Percentiles rank a stretch among this genome's conserved stretches.
Evolutionary conservation across 306 rosid species (phyloP).

Genomic region (Erythrophleum fordii): DNA sequence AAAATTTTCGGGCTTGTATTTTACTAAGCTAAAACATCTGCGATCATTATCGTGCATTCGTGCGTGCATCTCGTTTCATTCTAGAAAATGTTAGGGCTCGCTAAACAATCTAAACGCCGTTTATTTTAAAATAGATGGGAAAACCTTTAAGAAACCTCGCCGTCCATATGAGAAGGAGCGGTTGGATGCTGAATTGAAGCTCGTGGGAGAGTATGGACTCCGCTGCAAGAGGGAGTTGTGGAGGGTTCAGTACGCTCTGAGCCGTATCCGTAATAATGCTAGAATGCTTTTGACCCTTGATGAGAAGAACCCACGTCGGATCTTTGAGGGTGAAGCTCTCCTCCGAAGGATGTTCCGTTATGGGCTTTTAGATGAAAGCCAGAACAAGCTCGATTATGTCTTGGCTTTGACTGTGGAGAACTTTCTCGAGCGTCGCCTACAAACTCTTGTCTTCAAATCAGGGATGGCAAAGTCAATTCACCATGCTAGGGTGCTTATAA

Average conservation of each 20-base stretch:
- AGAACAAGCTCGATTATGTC: conserved; percentile 75
- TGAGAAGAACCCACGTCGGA: conserved; percentile 72
- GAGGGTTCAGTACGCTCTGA: conserved; percentile 72
- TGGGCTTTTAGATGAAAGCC: conserved; percentile 63
- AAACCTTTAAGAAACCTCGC: conserved; percentile 78
- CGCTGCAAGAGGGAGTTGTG: conserved; percentile 71
- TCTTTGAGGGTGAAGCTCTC: conserved; percentile 72
- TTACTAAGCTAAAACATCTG: no score
- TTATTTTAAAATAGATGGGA: conserved; percentile 52
- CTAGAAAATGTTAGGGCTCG: neutral
- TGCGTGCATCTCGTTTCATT: neutral
- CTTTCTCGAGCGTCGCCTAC: conserved; percentile 72
- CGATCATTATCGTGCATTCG: neutral
- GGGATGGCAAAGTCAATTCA: conserved; percentile 78
- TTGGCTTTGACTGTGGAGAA: conserved; percentile 70
- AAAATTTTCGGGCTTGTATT: neutral
- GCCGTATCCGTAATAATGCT: conserved; percentile 68
- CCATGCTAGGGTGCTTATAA: conserved; percentile 69
- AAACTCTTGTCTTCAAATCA: conserved; percentile 65
- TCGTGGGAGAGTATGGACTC: conserved; percentile 71
- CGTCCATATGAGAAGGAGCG: conserved; percentile 83
- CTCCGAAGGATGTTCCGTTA: conserved; percentile 64
- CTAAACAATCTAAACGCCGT: no score
- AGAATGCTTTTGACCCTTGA: conserved; percentile 62
- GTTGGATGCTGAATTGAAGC: conserved; percentile 66